Conservation (phyloP, 2,329 filamentous ascomycete species). For the Colletotrichum filicis region DNA sequence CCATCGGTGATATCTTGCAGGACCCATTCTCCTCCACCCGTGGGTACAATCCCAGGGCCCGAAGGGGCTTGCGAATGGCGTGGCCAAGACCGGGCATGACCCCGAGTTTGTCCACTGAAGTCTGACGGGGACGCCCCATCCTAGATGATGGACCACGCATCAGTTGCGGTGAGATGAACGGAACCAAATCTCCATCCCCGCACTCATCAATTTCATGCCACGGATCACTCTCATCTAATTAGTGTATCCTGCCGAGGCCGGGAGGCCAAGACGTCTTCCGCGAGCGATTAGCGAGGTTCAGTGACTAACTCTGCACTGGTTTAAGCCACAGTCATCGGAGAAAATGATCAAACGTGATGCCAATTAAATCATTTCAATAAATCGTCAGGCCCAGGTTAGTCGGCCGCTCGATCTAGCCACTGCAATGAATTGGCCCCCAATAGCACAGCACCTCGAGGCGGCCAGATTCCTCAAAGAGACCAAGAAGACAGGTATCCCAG, state of each 20-base stretch:
- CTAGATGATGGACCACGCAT: constrained; percentile 23
- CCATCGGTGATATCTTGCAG: constrained; percentile 25
- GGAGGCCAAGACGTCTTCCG: constrained; percentile 10
- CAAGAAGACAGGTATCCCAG: constrained; percentile 13
- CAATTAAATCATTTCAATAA: constrained; percentile 16
- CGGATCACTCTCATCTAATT: neutral
- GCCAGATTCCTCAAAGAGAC: constrained; percentile 17
- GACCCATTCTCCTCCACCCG: constrained; percentile 24
- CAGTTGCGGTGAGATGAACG: constrained; percentile 33
- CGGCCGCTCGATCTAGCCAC: constrained; percentile 17
- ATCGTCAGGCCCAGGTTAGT: constrained; percentile 5
- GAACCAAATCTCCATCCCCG: constrained; percentile 16
- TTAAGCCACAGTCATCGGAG: neutral
- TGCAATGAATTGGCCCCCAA: constrained; percentile 7
- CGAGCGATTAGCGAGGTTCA: constrained; percentile 30
- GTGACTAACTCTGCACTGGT: neutral
- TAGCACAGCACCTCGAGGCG: constrained; percentile 16
- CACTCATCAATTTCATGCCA: constrained; percentile 5
- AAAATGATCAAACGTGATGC: neutral
- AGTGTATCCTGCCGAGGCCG: constrained; percentile 11
- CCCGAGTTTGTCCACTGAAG: constrained; percentile 4
- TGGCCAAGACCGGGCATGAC: constrained; percentile 24
- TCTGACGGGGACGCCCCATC: constrained; percentile 17
- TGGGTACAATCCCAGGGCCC: constrained; percentile 6
- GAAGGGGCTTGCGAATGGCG: constrained; percentile 20